Conservation (phyloP, 225 moss, liverwort and hornwort genomes). For the Neckera pumila region DNA sequence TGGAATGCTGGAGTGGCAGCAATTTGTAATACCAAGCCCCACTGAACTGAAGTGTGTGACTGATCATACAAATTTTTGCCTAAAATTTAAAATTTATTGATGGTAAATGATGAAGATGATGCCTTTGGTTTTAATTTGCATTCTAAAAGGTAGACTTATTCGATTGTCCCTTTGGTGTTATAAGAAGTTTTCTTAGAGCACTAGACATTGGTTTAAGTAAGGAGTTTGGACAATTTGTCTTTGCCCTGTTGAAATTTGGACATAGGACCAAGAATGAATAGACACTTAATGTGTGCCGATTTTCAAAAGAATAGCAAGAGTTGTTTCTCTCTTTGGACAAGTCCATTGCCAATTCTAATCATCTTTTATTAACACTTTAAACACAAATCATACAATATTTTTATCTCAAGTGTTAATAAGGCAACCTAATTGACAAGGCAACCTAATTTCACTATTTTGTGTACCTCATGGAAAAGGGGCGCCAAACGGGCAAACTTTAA, state of each 20-base stretch:
- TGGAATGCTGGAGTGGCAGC: background rate
- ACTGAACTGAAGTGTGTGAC: too few relatives aligned
- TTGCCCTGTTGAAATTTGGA: fast-evolving
- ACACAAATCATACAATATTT: background rate
- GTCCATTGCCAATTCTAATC: background rate
- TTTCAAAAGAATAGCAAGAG: background rate
- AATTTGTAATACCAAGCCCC: too few relatives aligned
- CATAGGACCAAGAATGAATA: background rate
- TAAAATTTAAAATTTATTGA: background rate
- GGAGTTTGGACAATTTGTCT: background rate
- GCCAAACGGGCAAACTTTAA: too few relatives aligned
- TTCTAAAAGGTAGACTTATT: background rate
- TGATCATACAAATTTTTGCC: too few relatives aligned
- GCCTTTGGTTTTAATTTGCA: background rate
- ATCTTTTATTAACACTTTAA: background rate
- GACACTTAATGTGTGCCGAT: fast-evolving
- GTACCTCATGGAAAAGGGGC: too few relatives aligned
- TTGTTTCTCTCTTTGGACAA: background rate
- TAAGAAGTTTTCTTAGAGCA: background rate
- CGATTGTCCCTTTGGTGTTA: fast-evolving
- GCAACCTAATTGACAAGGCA: too few relatives aligned
- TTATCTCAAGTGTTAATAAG: too few relatives aligned
- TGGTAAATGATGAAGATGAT: background rate
- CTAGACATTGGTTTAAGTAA: background rate
- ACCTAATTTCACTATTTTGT: too few relatives aligned